Evolutionary conservation across 208 protist genomes (phyloP).

Genomic region (Polymyxa betae): DNA sequence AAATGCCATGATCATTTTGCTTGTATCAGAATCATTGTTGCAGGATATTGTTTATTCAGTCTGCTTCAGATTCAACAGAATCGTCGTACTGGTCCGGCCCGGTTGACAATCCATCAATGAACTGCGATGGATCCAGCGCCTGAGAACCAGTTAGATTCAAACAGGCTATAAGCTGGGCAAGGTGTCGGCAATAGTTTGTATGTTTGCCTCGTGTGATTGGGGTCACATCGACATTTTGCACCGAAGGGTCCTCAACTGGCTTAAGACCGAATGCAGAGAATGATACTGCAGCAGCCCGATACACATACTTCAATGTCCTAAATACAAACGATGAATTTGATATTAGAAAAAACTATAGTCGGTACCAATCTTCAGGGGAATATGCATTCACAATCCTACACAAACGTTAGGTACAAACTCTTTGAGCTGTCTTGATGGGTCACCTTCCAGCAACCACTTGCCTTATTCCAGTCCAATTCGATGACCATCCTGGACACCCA

Average conservation of each 20-base stretch:
- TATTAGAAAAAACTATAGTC: background rate
- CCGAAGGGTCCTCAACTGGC: background rate
- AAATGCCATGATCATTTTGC: too few species aligned
- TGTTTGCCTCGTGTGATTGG: background rate
- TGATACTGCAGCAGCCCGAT: slow-evolving; percentile 26
- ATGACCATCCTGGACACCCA: slow-evolving; percentile 13
- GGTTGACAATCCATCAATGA: too few species aligned
- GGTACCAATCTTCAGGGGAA: slow-evolving; percentile 25
- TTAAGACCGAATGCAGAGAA: background rate
- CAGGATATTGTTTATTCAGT: too few species aligned
- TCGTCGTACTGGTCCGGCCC: too few species aligned
- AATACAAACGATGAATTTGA: background rate
- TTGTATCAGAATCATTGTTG: too few species aligned
- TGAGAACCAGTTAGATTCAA: too few species aligned
- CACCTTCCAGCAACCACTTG: slow-evolving; percentile 30
- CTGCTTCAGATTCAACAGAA: too few species aligned
- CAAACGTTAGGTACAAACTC: background rate
- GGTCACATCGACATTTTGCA: background rate
- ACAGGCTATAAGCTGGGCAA: background rate
- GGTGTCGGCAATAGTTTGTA: background rate
- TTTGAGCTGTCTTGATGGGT: background rate
- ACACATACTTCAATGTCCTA: slow-evolving; percentile 35
- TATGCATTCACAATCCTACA: slow-evolving; percentile 27
- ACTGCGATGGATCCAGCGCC: too few species aligned
- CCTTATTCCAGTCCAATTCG: background rate